Percentiles rank a stretch among this genome's conserved stretches.
These are phyloP conservation scores for Xylariomycetidae sp. DNA, from an alignment of 2,329 filamentous ascomycete species.

Conservation along the genomic window DNA sequence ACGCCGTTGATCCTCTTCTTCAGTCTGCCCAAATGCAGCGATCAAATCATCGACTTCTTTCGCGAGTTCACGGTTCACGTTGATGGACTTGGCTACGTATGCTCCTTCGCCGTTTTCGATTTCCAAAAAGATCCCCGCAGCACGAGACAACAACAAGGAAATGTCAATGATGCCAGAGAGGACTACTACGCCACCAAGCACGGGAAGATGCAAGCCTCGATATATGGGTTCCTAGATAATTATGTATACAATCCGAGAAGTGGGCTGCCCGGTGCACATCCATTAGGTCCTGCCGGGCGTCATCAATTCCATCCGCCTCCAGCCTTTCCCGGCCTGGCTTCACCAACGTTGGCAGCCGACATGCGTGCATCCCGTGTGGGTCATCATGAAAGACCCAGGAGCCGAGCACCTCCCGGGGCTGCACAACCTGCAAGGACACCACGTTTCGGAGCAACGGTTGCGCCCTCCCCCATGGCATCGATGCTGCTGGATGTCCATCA, in stretches of 20 bases:
- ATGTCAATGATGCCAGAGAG: conserved; percentile 65
- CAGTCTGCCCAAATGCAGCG: conserved; percentile 80
- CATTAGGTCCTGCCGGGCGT: conserved; percentile 42
- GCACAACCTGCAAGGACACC: conserved; percentile 35
- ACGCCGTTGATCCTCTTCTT: conserved; percentile 86
- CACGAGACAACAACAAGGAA: conserved; percentile 32
- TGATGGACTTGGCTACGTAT: conserved; percentile 91
- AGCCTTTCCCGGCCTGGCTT: conserved; percentile 66
- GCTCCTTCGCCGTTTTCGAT: conserved; percentile 95
- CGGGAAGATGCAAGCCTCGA: conserved; percentile 96
- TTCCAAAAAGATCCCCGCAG: conserved; percentile 74
- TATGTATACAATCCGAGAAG: conserved; percentile 74
- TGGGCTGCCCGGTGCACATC: conserved; percentile 57
- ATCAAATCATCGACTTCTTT: conserved; percentile 96
- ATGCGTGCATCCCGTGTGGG: conserved; percentile 48
- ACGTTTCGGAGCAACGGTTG: conserved; percentile 39
- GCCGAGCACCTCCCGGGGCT: conserved; percentile 31
- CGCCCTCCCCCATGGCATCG: conserved; percentile 64
- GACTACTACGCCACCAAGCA: conserved; percentile 96
- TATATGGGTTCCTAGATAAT: conserved; percentile 91
- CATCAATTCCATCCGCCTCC: conserved; percentile 71
- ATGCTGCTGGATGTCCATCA: conserved; percentile 72
- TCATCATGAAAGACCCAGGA: conserved; percentile 40
- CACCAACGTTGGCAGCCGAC: conserved; percentile 53
- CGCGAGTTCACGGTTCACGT: conserved; percentile 96